These are phyloP conservation scores for Colletotrichum sp. DNA, from an alignment of 2,329 filamentous ascomycete genomes.

Conservation along the genomic window DNA sequence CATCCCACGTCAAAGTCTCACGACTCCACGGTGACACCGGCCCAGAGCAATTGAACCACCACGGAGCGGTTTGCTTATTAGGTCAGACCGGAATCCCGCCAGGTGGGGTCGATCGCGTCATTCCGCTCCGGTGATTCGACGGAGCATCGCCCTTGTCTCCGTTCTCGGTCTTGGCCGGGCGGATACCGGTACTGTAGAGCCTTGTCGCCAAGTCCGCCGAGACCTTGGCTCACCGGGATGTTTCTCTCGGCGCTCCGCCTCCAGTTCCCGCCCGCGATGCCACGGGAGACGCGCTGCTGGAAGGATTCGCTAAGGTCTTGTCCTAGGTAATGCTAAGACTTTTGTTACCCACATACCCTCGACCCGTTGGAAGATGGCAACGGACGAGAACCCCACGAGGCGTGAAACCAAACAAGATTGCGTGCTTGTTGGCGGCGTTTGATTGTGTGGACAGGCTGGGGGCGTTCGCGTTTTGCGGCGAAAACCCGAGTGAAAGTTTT, in stretches of 20 bases:
- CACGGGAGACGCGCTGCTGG: background rate
- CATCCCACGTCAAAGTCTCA: background rate
- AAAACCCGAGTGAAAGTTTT: background rate
- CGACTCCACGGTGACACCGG: background rate
- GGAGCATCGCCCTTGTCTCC: background rate
- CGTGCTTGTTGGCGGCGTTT: background rate
- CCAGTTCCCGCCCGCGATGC: background rate
- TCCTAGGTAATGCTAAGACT: slow-evolving; percentile 20
- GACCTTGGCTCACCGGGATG: slow-evolving; percentile 5
- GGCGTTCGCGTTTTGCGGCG: background rate
- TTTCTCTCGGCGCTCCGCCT: background rate
- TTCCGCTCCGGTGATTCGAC: slow-evolving; percentile 9
- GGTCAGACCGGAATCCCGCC: background rate
- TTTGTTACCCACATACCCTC: background rate
- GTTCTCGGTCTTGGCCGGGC: slow-evolving; percentile 10
- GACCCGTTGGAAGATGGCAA: background rate
- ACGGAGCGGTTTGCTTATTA: background rate
- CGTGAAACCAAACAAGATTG: slow-evolving; percentile 14
- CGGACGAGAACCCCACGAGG: background rate
- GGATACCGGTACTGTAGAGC: background rate
- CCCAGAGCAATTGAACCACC: background rate
- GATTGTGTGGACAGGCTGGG: background rate
- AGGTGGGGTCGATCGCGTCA: background rate
- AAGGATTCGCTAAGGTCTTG: slow-evolving; percentile 17
- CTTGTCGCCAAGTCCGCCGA: slow-evolving; percentile 16